Conservation (phyloP, 2,329 filamentous ascomycete species). For the Chalaropsis thielavioides region DNA sequence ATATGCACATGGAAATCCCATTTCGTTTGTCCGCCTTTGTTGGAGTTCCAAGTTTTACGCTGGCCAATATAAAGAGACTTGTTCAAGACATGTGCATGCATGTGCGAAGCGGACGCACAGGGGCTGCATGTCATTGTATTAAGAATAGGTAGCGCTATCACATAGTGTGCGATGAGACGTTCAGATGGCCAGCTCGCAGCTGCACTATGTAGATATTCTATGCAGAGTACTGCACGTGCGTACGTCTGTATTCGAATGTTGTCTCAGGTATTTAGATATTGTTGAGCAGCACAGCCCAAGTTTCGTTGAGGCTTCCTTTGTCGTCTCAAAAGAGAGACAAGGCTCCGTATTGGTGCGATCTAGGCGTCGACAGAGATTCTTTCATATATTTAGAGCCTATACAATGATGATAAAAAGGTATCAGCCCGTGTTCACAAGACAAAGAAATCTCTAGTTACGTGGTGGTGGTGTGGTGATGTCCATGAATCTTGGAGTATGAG, state of each 20-base stretch:
- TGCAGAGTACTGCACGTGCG: background rate
- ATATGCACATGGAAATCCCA: no score
- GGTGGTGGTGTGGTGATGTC: background rate
- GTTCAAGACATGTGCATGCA: background rate
- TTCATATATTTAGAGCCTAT: slow-evolving; percentile 11
- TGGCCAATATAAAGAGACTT: no score
- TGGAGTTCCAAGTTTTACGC: no score
- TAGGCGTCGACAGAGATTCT: background rate
- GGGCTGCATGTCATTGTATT: background rate
- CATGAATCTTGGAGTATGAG: background rate
- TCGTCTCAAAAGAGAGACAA: background rate
- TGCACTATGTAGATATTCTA: background rate
- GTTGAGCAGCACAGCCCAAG: background rate
- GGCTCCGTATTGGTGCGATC: background rate
- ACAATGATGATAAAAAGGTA: background rate
- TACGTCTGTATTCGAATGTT: background rate
- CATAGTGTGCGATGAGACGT: background rate
- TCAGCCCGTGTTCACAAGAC: slow-evolving; percentile 6
- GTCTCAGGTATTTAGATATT: background rate
- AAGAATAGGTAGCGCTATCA: background rate
- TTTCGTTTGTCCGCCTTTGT: no score
- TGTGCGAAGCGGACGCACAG: background rate
- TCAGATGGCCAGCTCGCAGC: background rate
- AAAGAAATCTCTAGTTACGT: background rate
- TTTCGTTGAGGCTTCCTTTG: background rate